Conservation (phyloP, 371 early-diverging fungal genomes). For the Mortierella sp. region DNA sequence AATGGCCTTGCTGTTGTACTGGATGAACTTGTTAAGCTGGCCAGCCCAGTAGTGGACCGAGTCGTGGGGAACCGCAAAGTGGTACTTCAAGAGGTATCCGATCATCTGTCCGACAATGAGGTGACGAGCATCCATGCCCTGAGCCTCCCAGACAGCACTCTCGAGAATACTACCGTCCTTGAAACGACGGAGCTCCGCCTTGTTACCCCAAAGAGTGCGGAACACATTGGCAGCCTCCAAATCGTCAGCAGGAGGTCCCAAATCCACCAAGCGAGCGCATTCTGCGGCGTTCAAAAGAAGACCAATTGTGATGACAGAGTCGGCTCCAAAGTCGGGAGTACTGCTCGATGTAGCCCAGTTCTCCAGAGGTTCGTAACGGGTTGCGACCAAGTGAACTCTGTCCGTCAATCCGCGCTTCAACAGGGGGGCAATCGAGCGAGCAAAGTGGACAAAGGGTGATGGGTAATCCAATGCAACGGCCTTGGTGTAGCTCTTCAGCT, state of each 20-base stretch:
- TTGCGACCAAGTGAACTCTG: constrained; percentile 72
- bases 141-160: constrained; percentile 83
- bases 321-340: constrained; percentile 32
- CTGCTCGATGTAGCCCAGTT: constrained; percentile 59
- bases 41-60: constrained; percentile 77
- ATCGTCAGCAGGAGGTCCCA: constrained; percentile 82
- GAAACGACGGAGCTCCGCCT: constrained; percentile 89
- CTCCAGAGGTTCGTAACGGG: constrained; percentile 56
- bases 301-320: constrained; percentile 65
- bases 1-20: constrained; percentile 60
- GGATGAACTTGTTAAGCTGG: constrained; percentile 72
- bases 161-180: constrained; percentile 89
- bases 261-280: constrained; percentile 78
- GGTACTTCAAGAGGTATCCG: constrained; percentile 78
- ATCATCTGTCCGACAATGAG: constrained; percentile 87
- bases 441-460: constrained; percentile 64
- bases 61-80: constrained; percentile 67
- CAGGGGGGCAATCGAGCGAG: constrained; percentile 62
- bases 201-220: constrained; percentile 86
- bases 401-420: constrained; percentile 77
- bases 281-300: constrained; percentile 78
- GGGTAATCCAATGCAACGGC: constrained; percentile 72
- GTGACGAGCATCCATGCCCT: constrained; percentile 79
- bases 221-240: constrained; percentile 76
- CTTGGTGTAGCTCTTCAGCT: constrained; percentile 60